Conservation (phyloP, 768 basidiomycete genomes). For the Mycena filopes region DNA sequence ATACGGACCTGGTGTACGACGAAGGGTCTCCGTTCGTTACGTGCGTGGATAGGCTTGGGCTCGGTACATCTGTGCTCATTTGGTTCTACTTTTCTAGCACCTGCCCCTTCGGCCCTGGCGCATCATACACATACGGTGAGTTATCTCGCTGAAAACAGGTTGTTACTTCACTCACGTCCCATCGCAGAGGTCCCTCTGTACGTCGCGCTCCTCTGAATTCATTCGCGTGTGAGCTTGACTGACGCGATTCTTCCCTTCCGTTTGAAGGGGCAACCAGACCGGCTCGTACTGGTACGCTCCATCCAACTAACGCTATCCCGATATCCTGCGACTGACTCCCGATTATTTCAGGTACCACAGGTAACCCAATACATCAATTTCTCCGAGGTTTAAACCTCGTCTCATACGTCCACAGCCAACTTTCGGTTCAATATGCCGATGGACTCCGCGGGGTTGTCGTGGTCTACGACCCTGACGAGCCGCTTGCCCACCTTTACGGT, state of each 20-base stretch:
- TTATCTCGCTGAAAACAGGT: neutral
- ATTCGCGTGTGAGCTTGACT: no score
- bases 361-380: neutral
- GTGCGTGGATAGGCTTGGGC: neutral
- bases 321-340: no score
- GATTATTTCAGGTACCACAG: conserved; percentile 2
- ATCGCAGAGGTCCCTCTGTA: conserved; percentile 23
- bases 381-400: neutral
- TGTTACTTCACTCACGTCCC: no score
- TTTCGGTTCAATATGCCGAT: conserved; percentile 49
- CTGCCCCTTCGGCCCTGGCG: conserved; percentile 19
- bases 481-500: conserved; percentile 21
- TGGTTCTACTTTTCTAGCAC: neutral
- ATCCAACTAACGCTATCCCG: no score
- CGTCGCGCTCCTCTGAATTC: no score
- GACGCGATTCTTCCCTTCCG: no score
- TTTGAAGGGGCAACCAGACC: conserved; percentile 37
- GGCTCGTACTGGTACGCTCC: conserved; percentile 49
- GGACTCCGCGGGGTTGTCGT: conserved; percentile 44
- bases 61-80: neutral
- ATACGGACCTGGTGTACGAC: conserved; percentile 10
- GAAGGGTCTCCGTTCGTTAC: conserved; percentile 19
- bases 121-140: conserved; percentile 23
- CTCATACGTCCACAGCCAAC: conserved; percentile 34
- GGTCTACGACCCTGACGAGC: conserved; percentile 26